Conservation (phyloP, 2,329 filamentous ascomycete genomes). For the Coccinonectria pachysandricola region DNA sequence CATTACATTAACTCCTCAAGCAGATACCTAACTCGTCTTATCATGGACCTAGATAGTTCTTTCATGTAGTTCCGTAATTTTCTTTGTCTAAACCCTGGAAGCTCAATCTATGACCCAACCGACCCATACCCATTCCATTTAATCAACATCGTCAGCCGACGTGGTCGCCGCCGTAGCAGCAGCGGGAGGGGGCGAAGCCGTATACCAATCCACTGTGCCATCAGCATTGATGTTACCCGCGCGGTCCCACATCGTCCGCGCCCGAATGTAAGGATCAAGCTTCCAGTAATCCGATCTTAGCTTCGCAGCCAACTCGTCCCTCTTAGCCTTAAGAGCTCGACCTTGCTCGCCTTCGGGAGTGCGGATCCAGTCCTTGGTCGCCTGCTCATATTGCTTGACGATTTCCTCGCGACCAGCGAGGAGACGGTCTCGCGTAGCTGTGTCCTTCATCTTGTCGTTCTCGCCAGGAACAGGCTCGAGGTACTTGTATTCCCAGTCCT, state of each 20-base stretch:
- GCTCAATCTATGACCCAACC: no score
- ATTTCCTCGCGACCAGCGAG: slow-evolving; percentile 52
- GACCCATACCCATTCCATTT: no score
- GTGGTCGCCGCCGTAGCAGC: slow-evolving; percentile 21
- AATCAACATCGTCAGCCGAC: slow-evolving; percentile 34
- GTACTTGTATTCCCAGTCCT: slow-evolving; percentile 77
- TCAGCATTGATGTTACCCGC: slow-evolving; percentile 57
- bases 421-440: slow-evolving; percentile 51
- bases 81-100: no score
- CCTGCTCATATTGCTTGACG: slow-evolving; percentile 63
- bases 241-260: slow-evolving; percentile 77
- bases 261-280: slow-evolving; percentile 77
- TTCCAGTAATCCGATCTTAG: slow-evolving; percentile 76
- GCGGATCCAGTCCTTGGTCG: slow-evolving; percentile 66
- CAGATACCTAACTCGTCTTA: no score
- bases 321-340: slow-evolving; percentile 41
- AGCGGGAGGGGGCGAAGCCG: slow-evolving; percentile 16
- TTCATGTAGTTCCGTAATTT: no score
- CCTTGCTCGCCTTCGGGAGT: slow-evolving; percentile 31
- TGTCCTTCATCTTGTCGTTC: slow-evolving; percentile 63
- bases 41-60: no score
- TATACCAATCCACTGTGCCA: slow-evolving; percentile 65
- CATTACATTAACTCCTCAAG: no score
- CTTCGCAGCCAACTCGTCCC: slow-evolving; percentile 50
- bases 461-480: slow-evolving; percentile 66